phyloP scores from a whole-genome alignment of 495 filamentous ascomycete species.

The Podospora pseudocomata region DNA sequence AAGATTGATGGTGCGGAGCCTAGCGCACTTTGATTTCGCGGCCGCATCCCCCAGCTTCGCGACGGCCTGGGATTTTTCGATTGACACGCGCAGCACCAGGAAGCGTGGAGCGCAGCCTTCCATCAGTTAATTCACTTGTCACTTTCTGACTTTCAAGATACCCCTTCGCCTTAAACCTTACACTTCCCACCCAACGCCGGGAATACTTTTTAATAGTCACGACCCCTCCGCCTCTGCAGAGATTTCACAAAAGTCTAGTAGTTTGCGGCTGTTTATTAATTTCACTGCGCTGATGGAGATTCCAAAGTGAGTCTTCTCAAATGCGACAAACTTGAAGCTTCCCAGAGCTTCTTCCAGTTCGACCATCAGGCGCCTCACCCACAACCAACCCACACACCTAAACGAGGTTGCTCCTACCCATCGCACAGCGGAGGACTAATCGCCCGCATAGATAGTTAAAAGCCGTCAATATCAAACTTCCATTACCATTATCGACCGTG shows the following conservation, averaged over 20 bases:
- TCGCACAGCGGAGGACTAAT: background rate
- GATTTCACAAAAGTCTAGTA: background rate
- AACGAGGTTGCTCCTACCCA: too few species aligned
- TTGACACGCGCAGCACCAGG: slow-evolving; percentile 6
- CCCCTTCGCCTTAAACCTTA: background rate
- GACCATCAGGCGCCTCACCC: background rate
- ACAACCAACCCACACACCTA: background rate
- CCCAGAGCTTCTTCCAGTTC: background rate
- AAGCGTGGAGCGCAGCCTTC: slow-evolving; percentile 14
- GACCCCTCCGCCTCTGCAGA: background rate
- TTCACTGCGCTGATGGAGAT: background rate
- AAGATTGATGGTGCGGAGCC: slow-evolving; percentile 25
- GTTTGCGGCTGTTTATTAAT: background rate
- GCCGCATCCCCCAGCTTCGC: slow-evolving; percentile 27
- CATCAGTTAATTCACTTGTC: background rate
- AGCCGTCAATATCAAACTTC: background rate
- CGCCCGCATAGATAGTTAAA: background rate
- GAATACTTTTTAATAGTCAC: background rate
- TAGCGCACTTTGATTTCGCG: slow-evolving; percentile 35
- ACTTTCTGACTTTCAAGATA: slow-evolving; percentile 6
- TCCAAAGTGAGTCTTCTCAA: background rate
- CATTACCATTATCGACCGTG: background rate
- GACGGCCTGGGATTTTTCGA: slow-evolving; percentile 29
- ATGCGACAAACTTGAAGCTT: background rate
- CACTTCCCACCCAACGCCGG: background rate